Conservation (phyloP, 768 basidiomycete genomes). For the Rhizopogon salebrosus region DNA sequence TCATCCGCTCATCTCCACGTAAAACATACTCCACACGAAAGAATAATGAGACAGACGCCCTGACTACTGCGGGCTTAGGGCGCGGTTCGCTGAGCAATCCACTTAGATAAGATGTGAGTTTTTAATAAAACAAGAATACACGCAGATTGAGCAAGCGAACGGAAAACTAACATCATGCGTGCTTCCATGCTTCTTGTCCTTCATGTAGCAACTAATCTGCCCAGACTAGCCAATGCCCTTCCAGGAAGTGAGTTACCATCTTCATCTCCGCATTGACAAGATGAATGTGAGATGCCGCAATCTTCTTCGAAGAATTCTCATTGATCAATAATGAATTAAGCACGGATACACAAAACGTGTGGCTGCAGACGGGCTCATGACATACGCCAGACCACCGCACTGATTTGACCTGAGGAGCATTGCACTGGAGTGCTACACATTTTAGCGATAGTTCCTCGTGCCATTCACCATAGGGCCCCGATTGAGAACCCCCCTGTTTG, state of each 20-base stretch:
- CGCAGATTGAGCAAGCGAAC: background rate
- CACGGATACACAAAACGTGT: background rate
- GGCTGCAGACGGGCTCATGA: background rate
- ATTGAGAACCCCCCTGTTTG: background rate
- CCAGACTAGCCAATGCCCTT: background rate
- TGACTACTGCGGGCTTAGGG: background rate
- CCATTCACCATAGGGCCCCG: background rate
- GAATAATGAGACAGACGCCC: background rate
- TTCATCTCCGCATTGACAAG: slow-evolving; percentile 1
- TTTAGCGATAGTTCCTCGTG: background rate
- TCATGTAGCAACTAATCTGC: background rate
- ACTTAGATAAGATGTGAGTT: background rate
- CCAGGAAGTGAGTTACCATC: background rate
- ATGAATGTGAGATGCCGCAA: background rate
- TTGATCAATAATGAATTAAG: background rate
- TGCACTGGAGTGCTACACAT: background rate
- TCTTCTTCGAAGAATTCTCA: background rate
- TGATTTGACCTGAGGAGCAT: background rate
- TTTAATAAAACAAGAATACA: background rate
- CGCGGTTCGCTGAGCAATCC: background rate
- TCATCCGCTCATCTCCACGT: background rate
- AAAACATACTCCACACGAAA: background rate
- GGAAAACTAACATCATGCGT: background rate
- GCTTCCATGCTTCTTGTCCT: background rate
- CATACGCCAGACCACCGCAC: background rate